phyloP scores from a whole-genome alignment of 2,329 filamentous ascomycete species.

The Massarina eburnea region DNA sequence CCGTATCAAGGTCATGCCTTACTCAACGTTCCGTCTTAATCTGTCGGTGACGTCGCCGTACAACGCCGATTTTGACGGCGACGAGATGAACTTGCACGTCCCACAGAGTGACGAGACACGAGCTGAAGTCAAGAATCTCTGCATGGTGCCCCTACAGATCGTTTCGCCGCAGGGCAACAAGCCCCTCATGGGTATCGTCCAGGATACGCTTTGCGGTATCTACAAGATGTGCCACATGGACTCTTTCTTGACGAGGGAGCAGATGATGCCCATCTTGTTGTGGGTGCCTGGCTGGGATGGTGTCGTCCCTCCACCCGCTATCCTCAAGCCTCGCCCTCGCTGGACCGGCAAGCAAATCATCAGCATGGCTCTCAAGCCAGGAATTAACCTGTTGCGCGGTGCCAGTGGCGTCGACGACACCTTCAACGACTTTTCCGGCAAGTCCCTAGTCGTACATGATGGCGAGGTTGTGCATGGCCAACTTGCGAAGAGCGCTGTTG shows the following conservation, averaged over 20 bases:
- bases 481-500: constrained; percentile 90
- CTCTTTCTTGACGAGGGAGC: constrained; percentile 83
- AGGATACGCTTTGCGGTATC: constrained; percentile 92
- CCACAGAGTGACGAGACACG: constrained; percentile 96
- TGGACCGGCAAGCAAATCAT: constrained; percentile 99
- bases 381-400: constrained; percentile 69
- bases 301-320: constrained; percentile 88
- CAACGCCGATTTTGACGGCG: constrained; percentile 99
- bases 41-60: constrained; percentile 97
- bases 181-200: constrained; percentile 98
- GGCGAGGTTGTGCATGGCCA: constrained; percentile 90
- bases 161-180: constrained; percentile 97
- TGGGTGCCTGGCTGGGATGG: constrained; percentile 99
- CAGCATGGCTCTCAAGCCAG: constrained; percentile 85
- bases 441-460: constrained; percentile 78
- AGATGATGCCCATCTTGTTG: constrained; percentile 95
- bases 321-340: constrained; percentile 84
- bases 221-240: constrained; percentile 93
- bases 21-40: constrained; percentile 97
- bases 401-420: constrained; percentile 63
- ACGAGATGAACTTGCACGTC: constrained; percentile 99
- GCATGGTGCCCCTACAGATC: constrained; percentile 97
- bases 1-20: constrained; percentile 95
- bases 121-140: constrained; percentile 90
- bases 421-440: constrained; percentile 70